Conservation (phyloP, 805 yeast genomes). For the Schwanniomyces pseudopolymorphus region DNA sequence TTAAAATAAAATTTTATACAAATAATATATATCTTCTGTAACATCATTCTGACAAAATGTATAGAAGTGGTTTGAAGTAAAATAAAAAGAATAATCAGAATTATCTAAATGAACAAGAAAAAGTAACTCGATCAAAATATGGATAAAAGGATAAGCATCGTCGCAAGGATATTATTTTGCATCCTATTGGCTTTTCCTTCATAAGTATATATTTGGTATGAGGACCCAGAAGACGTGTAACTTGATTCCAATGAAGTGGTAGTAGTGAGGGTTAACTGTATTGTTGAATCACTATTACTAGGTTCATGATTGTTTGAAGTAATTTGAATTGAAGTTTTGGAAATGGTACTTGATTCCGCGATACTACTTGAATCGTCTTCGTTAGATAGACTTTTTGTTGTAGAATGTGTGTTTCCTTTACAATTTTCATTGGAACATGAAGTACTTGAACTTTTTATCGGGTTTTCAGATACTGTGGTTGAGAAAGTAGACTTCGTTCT, state of each 20-base stretch:
- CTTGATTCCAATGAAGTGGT: neutral
- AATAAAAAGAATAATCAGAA: neutral
- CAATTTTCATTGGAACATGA: too few species aligned
- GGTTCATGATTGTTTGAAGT: neutral
- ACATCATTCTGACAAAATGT: neutral
- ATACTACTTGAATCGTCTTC: too few species aligned
- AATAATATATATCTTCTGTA: neutral
- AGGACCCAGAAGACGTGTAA: neutral
- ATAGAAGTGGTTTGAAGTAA: too few species aligned
- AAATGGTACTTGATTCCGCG: neutral
- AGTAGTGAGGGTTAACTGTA: neutral
- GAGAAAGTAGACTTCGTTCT: too few species aligned
- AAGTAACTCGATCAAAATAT: neutral
- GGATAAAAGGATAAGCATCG: neutral
- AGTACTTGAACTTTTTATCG: too few species aligned
- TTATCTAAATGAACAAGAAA: neutral
- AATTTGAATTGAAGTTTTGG: too few species aligned
- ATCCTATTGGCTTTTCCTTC: constrained; percentile 8
- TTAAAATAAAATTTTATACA: neutral
- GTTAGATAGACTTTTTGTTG: too few species aligned
- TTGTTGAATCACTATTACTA: neutral
- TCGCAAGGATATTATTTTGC: neutral
- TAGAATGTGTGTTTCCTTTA: too few species aligned
- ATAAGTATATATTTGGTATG: constrained; percentile 1
- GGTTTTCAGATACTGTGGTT: neutral